phyloP scores from a whole-genome alignment of 192 early-diverging fungal species.

The Dispira parvispora region DNA sequence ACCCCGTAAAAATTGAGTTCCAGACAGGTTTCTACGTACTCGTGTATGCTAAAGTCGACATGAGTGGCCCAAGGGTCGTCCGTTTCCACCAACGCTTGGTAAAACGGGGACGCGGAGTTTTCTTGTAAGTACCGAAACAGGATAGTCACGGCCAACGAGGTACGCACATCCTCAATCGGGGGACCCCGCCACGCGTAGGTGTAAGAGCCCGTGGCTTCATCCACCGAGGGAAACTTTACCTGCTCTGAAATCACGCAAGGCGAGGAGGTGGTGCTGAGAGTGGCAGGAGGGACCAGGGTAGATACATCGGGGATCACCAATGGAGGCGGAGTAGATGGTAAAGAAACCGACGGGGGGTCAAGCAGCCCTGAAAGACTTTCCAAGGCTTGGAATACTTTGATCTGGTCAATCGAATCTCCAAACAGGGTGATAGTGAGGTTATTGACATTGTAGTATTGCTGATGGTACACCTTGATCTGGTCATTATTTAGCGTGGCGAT shows the following conservation, averaged over 20 bases:
- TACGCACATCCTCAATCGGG: constrained; percentile 34
- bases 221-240: constrained; percentile 34
- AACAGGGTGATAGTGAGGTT: constrained; percentile 51
- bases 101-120: constrained; percentile 47
- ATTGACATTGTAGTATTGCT: constrained; percentile 49
- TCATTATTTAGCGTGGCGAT: constrained; percentile 55
- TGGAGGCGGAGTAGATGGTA: constrained; percentile 5
- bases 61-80: constrained; percentile 39
- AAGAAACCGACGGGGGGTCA: constrained; percentile 19
- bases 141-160: constrained; percentile 45
- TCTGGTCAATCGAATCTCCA: constrained; percentile 27
- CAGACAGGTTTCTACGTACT: constrained; percentile 34
- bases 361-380: constrained; percentile 26
- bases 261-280: constrained; percentile 22
- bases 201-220: constrained; percentile 41
- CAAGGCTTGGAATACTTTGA: constrained; percentile 23
- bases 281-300: constrained; percentile 14
- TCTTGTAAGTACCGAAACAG: constrained; percentile 55
- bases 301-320: background rate
- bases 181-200: constrained; percentile 61
- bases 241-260: constrained; percentile 21
- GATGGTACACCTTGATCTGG: constrained; percentile 61
- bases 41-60: constrained; percentile 37
- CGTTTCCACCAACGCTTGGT: constrained; percentile 62
- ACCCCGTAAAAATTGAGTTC: constrained; percentile 47